A percentile compares a stretch with the other conserved stretches of the same genome.
phyloP scores from a whole-genome alignment of 164 flowering plant species.

The Nymphaea thermarum region DNA sequence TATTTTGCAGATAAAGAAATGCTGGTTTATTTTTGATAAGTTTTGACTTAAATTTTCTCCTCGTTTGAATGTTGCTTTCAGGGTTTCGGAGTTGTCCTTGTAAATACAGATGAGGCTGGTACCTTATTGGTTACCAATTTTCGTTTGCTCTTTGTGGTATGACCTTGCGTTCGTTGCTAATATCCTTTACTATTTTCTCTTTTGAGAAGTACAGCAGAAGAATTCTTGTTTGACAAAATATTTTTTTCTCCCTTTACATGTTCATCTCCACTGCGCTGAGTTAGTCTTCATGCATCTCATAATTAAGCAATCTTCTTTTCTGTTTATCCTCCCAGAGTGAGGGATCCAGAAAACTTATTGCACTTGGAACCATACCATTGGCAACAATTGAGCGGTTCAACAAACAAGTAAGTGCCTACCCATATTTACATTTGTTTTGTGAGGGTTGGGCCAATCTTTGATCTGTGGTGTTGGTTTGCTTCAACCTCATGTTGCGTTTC shows the following conservation, averaged over 20 bases:
- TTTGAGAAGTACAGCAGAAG: no score
- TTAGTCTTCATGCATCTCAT: no score
- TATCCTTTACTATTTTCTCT: no score
- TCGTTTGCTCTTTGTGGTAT: slow-evolving; percentile 90
- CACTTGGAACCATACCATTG: slow-evolving; percentile 91
- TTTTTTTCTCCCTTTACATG: no score
- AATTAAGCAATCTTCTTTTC: neutral
- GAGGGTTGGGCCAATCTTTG: no score
- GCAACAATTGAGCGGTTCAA: slow-evolving; percentile 83
- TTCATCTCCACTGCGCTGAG: no score
- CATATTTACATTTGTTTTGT: neutral
- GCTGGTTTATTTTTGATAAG: neutral
- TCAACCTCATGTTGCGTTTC: no score
- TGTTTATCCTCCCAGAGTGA: slow-evolving; percentile 43
- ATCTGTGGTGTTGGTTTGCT: no score
- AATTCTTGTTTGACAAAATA: no score
- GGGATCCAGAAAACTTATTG: slow-evolving; percentile 62
- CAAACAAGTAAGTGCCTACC: slow-evolving; percentile 28
- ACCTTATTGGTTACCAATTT: slow-evolving; percentile 80
- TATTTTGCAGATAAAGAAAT: neutral
- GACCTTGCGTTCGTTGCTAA: slow-evolving; percentile 6
- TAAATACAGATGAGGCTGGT: slow-evolving; percentile 89
- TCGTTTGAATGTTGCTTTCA: slow-evolving; percentile 14
- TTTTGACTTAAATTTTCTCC: neutral
- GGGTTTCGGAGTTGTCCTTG: slow-evolving; percentile 88